Percentiles rank a stretch among this genome's conserved stretches.
These are phyloP conservation scores for Pilobolus umbonatus DNA, from an alignment of 192 early-diverging fungal species.

Conservation along the genomic window DNA sequence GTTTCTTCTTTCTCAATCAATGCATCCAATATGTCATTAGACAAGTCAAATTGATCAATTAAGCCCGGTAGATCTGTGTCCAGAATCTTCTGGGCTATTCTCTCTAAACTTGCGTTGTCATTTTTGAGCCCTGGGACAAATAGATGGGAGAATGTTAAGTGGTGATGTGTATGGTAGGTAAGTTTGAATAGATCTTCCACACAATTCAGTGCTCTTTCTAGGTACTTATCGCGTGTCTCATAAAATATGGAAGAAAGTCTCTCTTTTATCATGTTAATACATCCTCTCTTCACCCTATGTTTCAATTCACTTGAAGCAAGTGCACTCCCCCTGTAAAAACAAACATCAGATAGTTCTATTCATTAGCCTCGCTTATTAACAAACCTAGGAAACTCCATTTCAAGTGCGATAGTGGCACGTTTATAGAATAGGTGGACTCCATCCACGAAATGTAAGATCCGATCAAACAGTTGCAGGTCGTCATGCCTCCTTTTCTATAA, in stretches of 20 bases:
- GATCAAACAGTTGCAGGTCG: neutral
- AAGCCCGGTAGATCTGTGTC: conserved; percentile 10
- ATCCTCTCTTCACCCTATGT: neutral
- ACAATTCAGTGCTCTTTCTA: too few relatives aligned
- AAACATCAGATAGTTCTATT: neutral
- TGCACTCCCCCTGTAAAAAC: neutral
- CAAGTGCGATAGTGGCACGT: conserved; percentile 2
- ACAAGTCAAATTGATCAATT: neutral
- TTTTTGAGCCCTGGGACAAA: too few relatives aligned
- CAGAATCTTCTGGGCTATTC: neutral
- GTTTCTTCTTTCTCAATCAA: neutral
- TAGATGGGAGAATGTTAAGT: too few relatives aligned
- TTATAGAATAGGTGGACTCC: neutral
- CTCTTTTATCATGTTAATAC: neutral
- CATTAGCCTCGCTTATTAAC: neutral
- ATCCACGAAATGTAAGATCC: neutral
- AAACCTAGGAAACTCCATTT: conserved; percentile 17
- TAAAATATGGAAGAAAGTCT: neutral
- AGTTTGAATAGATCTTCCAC: too few relatives aligned
- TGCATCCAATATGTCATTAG: conserved; percentile 4
- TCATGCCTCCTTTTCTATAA: conserved; percentile 9
- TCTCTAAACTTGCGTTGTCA: neutral
- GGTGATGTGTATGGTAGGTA: too few relatives aligned
- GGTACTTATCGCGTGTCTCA: neutral
- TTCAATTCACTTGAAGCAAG: neutral